Evolutionary conservation across 345 rosid genomes (phyloP).

Genomic region (Euphorbia peplus): DNA sequence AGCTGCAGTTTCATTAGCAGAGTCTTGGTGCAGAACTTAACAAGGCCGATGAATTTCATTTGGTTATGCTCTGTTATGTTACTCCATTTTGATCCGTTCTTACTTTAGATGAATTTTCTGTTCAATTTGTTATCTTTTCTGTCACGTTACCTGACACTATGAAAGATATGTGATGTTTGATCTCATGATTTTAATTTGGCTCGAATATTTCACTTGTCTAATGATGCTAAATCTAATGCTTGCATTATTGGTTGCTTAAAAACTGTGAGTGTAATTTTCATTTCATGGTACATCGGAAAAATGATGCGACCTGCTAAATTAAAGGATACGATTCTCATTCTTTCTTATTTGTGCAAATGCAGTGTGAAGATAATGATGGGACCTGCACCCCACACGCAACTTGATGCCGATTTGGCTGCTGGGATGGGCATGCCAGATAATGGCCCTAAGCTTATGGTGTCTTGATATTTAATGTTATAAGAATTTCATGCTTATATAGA

Average conservation of each 20-base stretch:
- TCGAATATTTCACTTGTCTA: not conserved
- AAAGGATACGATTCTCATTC: not conserved
- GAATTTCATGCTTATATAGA: not conserved
- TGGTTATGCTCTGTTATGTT: too few relatives aligned
- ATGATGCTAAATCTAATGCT: not conserved
- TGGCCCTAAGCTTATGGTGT: conserved; percentile 71
- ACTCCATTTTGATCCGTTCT: too few relatives aligned
- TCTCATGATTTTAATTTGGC: not conserved
- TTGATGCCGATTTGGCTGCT: conserved; percentile 87
- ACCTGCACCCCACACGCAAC: conserved; percentile 84
- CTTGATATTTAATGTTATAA: conserved; percentile 26
- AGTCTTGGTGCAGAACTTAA: too few relatives aligned
- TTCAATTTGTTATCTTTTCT: not conserved
- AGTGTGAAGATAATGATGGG: conserved; percentile 76
- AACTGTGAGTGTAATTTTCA: not conserved
- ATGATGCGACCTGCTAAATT: conserved; percentile 54
- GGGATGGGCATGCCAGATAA: conserved; percentile 98
- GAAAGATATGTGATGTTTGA: not conserved
- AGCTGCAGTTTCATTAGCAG: too few relatives aligned
- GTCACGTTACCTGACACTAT: not conserved
- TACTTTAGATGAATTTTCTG: not conserved
- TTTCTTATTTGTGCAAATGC: conserved; percentile 25
- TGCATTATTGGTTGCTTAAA: not conserved
- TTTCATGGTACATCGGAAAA: conserved; percentile 1
- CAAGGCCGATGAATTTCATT: too few relatives aligned